Base-by-base conservation (phyloP, 176 grass and related monocot genomes). In the Raddia guianensis region DNA sequence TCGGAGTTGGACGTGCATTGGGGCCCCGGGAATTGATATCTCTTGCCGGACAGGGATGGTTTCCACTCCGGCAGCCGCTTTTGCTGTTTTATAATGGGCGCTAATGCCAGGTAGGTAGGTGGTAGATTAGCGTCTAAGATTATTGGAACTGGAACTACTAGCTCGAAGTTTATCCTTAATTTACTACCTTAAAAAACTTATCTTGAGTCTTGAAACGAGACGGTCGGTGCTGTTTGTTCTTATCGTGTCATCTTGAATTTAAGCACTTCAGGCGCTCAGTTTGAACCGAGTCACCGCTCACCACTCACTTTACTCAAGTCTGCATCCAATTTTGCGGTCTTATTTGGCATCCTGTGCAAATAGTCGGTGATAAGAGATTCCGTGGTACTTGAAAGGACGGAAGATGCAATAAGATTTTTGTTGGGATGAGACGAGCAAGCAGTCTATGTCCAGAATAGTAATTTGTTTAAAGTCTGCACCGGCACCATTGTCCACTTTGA, bases 1-100 rank as follows among this genome's bases (percentile, higher is more conserved):
- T 65, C 72, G 7, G 82, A 85, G 59, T 66, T 77, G 83, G 87
- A 89, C 78, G 83, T 56, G 87, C 87, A 89, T 48, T 85, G 80
- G 85, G 33, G 33, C 44, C 60, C 81, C 51, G 15, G 75, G 15
- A 21, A 40, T 67, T 52, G 68, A 68, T 47, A 20, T 79, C 60
- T 79, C 75, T 84, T 13, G 49, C 53, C 11, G 62, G 81, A 52
- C 27, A 53, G 68, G 45, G 34, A 81, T 8, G 51, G 34, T 7
- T 61, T 69, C 69, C 69, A 61, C 63, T 81, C 12, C 12, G 12
- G 3, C 18, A 63, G 6, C 3, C 3, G 34, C 7, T 53, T 59
- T 44, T 7, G 0, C 7, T 19, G 18, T 27, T 60, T 46, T 34
- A 9, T 1, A 8, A 8, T 21, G 68, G 69, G 49, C 8, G 13